phyloP scores from a whole-genome alignment of 2,329 filamentous ascomycete genomes.

The Teratosphaeria zuluensis region DNA sequence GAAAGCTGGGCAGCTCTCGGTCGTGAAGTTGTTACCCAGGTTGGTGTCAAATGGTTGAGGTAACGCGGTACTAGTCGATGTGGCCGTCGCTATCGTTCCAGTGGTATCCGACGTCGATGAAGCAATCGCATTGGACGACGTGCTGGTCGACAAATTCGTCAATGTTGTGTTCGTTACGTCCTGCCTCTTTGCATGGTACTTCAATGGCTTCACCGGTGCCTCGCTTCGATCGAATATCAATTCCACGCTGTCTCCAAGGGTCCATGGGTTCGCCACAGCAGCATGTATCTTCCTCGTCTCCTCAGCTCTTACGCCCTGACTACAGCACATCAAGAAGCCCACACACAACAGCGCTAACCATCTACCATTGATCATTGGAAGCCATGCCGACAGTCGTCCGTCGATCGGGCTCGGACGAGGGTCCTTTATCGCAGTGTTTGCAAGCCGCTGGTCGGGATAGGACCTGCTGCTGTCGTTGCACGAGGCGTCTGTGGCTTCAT shows the following conservation, averaged over 20 bases:
- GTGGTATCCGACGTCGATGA: neutral
- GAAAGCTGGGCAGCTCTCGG: slow-evolving; percentile 52
- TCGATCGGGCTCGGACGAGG: neutral
- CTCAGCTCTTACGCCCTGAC: slow-evolving; percentile 11
- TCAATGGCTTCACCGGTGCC: slow-evolving; percentile 15
- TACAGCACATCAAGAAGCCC: slow-evolving; percentile 14
- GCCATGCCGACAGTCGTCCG: slow-evolving; percentile 4
- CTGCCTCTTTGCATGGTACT: neutral
- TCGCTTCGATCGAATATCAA: slow-evolving; percentile 20
- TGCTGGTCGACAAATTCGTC: neutral
- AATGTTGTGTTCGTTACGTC: neutral
- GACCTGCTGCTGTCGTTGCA: slow-evolving; percentile 10
- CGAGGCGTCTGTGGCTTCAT: slow-evolving; percentile 13
- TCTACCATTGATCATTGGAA: slow-evolving; percentile 1
- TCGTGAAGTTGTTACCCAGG: slow-evolving; percentile 44
- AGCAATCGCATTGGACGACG: neutral
- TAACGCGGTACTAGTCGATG: slow-evolving; percentile 12
- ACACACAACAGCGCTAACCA: slow-evolving; percentile 6
- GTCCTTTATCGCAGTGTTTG: slow-evolving; percentile 3
- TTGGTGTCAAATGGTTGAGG: slow-evolving; percentile 39
- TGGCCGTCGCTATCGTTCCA: neutral
- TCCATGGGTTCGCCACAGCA: slow-evolving; percentile 3
- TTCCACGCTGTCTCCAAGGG: slow-evolving; percentile 5
- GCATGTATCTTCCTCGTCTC: slow-evolving; percentile 4
- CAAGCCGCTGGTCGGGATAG: slow-evolving; percentile 6